These are phyloP conservation scores for Hordeum pubiflorum DNA, from an alignment of 202 grass and related monocot species.

Conservation along the genomic window DNA sequence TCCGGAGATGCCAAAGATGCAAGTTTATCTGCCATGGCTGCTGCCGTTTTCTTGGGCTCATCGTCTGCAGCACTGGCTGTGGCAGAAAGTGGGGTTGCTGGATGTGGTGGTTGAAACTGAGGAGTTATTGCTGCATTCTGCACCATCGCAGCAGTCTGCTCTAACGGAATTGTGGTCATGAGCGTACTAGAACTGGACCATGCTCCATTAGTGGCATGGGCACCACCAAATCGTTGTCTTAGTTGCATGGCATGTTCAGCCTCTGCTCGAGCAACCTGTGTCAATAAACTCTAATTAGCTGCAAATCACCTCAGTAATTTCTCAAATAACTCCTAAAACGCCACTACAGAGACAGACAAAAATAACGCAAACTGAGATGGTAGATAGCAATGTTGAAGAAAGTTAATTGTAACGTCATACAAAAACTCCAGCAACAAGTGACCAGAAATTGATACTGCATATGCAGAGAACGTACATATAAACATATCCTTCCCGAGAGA, in stretches of 20 bases:
- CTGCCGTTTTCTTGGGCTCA: conserved; percentile 74
- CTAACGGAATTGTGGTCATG: conserved; percentile 28
- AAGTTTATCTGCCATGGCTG: conserved; percentile 83
- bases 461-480: neutral
- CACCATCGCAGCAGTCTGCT: conserved; percentile 29
- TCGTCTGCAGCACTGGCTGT: conserved; percentile 36
- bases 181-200: conserved; percentile 16
- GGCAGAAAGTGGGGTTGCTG: conserved; percentile 10
- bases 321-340: neutral
- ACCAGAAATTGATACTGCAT: neutral
- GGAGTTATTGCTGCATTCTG: conserved; percentile 20
- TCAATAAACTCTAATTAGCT: conserved; percentile 17
- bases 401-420: neutral
- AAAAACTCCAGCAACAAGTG: neutral
- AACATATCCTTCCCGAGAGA: neutral
- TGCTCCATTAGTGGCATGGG: conserved; percentile 11
- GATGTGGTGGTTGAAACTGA: conserved; percentile 28
- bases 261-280: conserved; percentile 58
- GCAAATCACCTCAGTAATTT: neutral
- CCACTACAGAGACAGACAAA: neutral
- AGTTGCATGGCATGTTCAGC: conserved; percentile 40
- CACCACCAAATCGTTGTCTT: conserved; percentile 32
- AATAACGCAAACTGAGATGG: neutral
- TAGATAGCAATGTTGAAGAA: neutral
- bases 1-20: conserved; percentile 66